Evolutionary conservation across 208 protist genomes (phyloP).

Genomic region (Crithidia fasciculata): DNA sequence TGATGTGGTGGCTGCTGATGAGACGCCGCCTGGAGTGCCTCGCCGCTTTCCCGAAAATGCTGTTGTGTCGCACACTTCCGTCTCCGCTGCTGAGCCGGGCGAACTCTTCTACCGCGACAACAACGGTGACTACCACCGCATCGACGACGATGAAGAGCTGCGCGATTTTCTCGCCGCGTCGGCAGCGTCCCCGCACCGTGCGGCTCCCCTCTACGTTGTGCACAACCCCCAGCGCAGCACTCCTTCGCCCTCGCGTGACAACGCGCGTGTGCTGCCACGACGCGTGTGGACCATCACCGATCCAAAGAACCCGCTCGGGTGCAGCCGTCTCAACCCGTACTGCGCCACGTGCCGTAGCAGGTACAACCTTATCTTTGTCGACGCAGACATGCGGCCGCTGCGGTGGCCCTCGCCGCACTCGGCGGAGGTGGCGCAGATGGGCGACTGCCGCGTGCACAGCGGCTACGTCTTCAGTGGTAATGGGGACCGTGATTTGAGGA

Average conservation of each 20-base stretch:
- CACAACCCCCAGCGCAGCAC: slow-evolving; percentile 20
- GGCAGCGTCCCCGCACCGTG: neutral
- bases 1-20: neutral
- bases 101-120: slow-evolving; percentile 30
- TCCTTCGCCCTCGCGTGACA: no score
- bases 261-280: slow-evolving; percentile 10
- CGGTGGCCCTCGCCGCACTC: slow-evolving; percentile 42
- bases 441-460: slow-evolving; percentile 50
- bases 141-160: slow-evolving; percentile 19
- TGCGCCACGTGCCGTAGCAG: slow-evolving; percentile 68
- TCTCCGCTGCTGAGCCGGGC: slow-evolving; percentile 18
- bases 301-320: slow-evolving; percentile 54
- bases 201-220: slow-evolving; percentile 24
- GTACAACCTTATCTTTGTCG: slow-evolving; percentile 81
- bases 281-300: slow-evolving; percentile 34
- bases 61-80: neutral
- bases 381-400: slow-evolving; percentile 61
- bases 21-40: neutral
- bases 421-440: slow-evolving; percentile 36
- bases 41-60: neutral
- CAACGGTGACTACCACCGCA: slow-evolving; percentile 20
- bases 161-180: neutral
- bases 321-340: slow-evolving; percentile 84
- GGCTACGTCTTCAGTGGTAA: slow-evolving; percentile 42
- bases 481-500: neutral